A percentile compares a stretch with the other conserved stretches of the same genome.
These are phyloP conservation scores for Fimicolochytrium jonesii DNA, from an alignment of 192 early-diverging fungal species.

Conservation along the genomic window DNA sequence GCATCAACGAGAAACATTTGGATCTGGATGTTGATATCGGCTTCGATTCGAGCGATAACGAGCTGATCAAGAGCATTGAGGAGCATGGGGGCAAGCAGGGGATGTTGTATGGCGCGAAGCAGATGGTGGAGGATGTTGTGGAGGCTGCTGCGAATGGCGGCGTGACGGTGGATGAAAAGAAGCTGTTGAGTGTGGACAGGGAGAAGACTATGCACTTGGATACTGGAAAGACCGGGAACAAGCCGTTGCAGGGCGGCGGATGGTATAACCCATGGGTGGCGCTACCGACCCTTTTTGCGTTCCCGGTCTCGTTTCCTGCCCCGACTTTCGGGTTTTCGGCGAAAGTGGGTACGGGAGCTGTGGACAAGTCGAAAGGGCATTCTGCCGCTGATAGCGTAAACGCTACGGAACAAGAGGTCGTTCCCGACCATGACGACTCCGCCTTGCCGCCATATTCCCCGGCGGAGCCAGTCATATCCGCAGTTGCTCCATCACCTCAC, in stretches of 20 bases:
- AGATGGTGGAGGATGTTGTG: background rate
- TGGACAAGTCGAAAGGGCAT: no score
- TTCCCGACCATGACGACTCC: background rate
- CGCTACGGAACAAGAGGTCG: background rate
- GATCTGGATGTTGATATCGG: no score
- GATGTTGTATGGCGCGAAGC: background rate
- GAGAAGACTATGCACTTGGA: no score
- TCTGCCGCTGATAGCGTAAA: no score
- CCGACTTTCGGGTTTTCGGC: background rate
- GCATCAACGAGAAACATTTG: no score
- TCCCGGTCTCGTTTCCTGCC: conserved; percentile 7
- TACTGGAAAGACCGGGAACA: no score
- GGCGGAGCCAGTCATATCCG: no score
- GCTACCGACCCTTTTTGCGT: conserved; percentile 10
- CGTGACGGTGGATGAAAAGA: background rate
- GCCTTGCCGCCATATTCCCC: conserved; percentile 1
- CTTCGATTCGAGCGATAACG: no score
- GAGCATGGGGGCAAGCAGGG: no score
- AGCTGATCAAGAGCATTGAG: no score
- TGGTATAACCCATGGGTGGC: conserved; percentile 19
- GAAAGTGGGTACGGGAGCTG: no score
- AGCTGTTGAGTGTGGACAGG: no score
- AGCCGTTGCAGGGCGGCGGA: background rate
- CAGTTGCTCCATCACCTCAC: background rate
- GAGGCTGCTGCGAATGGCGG: background rate